phyloP scores from a whole-genome alignment of 2,329 filamentous ascomycete species.

The Neofusicoccum cordaticola region DNA sequence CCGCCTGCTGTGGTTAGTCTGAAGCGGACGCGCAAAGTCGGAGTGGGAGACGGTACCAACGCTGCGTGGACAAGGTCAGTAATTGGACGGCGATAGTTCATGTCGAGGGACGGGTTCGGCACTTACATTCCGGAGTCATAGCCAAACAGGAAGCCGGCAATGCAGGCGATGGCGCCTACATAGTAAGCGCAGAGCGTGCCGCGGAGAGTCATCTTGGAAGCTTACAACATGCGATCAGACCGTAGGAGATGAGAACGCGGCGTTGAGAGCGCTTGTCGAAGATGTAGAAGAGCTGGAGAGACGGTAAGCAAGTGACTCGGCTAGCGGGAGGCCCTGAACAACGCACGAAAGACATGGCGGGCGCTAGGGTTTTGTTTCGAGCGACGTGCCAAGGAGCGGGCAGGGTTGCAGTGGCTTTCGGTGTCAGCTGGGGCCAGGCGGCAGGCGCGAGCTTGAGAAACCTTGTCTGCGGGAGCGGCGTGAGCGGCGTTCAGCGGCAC shows the following conservation, averaged over 20 bases:
- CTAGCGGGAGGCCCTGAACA: neutral
- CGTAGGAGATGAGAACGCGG: slow-evolving; percentile 10
- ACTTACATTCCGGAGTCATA: slow-evolving; percentile 40
- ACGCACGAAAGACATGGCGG: neutral
- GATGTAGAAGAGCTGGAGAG: too few relatives aligned
- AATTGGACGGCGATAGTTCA: neutral
- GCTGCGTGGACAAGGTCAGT: slow-evolving; percentile 28
- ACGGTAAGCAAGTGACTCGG: neutral
- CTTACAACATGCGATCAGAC: neutral
- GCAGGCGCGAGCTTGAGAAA: slow-evolving; percentile 1
- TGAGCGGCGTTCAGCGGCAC: neutral
- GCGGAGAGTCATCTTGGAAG: slow-evolving; percentile 13
- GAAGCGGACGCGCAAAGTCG: slow-evolving; percentile 18
- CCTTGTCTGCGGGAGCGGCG: slow-evolving; percentile 14
- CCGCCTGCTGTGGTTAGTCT: slow-evolving; percentile 32
- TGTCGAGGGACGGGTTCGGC: neutral
- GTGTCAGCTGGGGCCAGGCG: neutral
- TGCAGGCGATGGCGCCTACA: slow-evolving; percentile 51
- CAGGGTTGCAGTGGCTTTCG: neutral
- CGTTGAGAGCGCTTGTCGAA: neutral
- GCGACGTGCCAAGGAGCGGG: neutral
- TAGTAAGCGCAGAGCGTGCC: slow-evolving; percentile 51
- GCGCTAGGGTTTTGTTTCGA: neutral
- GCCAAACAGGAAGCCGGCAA: slow-evolving; percentile 50
- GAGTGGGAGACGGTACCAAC: slow-evolving; percentile 33